These are phyloP conservation scores for Sporothrix euskadiensis DNA, from an alignment of 2,329 filamentous ascomycete species.

Conservation along the genomic window DNA sequence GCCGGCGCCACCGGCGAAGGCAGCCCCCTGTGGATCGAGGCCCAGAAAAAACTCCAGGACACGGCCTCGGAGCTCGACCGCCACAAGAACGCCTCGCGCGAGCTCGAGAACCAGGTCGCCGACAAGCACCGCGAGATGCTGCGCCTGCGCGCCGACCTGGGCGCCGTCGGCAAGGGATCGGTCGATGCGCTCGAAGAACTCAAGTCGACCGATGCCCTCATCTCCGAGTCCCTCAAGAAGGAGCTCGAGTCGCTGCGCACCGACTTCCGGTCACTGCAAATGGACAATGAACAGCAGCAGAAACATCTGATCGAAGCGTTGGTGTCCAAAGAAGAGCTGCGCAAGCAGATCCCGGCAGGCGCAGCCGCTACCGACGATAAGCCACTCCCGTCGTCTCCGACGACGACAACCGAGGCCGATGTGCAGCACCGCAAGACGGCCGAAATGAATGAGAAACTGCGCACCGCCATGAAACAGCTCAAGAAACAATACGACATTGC, in stretches of 20 bases:
- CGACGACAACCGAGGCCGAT: slow-evolving; percentile 35
- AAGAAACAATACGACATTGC: slow-evolving; percentile 63
- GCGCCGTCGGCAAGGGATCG: slow-evolving; percentile 56
- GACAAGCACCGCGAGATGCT: slow-evolving; percentile 59
- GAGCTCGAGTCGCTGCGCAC: slow-evolving; percentile 59
- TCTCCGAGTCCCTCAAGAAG: slow-evolving; percentile 58
- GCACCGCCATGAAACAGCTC: slow-evolving; percentile 55
- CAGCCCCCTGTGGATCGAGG: slow-evolving; percentile 50
- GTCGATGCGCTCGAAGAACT: slow-evolving; percentile 58
- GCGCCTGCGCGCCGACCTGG: slow-evolving; percentile 54
- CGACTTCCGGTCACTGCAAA: slow-evolving; percentile 50
- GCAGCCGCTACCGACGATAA: slow-evolving; percentile 23
- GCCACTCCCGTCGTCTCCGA: neutral
- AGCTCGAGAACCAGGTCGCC: slow-evolving; percentile 51
- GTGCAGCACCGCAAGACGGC: slow-evolving; percentile 44
- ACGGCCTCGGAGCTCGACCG: slow-evolving; percentile 51
- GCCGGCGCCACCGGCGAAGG: slow-evolving; percentile 54
- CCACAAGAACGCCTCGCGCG: slow-evolving; percentile 46
- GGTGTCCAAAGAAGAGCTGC: slow-evolving; percentile 61
- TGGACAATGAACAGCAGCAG: slow-evolving; percentile 59
- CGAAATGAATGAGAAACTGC: slow-evolving; percentile 61
- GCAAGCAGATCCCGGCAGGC: slow-evolving; percentile 51
- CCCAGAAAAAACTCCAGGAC: slow-evolving; percentile 52
- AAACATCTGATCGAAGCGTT: slow-evolving; percentile 61
- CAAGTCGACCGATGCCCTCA: slow-evolving; percentile 59